A percentile compares a stretch with the other conserved stretches of the same genome.
Evolutionary conservation across 2,329 filamentous ascomycete genomes (phyloP).

Genomic region (Aspergillus nomiae): DNA sequence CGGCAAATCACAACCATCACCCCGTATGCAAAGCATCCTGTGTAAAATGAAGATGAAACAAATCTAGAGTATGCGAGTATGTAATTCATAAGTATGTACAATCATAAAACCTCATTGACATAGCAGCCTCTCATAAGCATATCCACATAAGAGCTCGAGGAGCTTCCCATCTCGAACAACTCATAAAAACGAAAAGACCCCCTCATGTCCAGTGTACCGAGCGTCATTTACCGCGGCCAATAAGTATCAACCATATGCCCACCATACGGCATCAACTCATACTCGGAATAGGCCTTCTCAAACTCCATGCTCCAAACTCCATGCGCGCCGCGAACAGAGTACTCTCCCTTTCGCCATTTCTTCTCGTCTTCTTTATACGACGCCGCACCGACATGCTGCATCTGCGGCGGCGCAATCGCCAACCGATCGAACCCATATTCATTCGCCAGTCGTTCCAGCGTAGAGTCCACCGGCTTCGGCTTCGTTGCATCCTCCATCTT

Average conservation of each 20-base stretch:
- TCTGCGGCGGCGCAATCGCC: conserved; percentile 25
- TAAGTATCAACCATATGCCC: neutral
- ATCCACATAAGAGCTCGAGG: neutral
- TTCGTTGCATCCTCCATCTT: conserved; percentile 13
- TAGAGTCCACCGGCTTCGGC: conserved; percentile 22
- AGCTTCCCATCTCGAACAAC: neutral
- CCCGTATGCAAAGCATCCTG: too few relatives aligned
- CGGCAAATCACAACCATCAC: too few relatives aligned
- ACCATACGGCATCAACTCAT: neutral
- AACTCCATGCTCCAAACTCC: conserved; percentile 29
- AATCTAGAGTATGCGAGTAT: neutral
- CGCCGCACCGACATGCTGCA: conserved; percentile 27
- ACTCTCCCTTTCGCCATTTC: conserved; percentile 17
- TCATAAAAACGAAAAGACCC: neutral
- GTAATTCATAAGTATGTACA: conserved; percentile 2
- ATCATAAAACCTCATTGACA: neutral
- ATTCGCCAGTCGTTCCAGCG: conserved; percentile 22
- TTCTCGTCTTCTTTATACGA: conserved; percentile 27
- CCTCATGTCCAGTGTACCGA: neutral
- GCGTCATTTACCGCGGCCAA: neutral
- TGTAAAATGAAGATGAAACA: too few relatives aligned
- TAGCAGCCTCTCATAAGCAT: neutral
- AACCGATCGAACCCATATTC: conserved; percentile 19
- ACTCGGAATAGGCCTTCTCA: conserved; percentile 17
- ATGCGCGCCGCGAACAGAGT: conserved; percentile 24